Evolutionary conservation across 1,139 yeast species (phyloP), one percentile per base, ranked within the genome.

Genomic region (Debaryomycetaceae sp.): DNA sequence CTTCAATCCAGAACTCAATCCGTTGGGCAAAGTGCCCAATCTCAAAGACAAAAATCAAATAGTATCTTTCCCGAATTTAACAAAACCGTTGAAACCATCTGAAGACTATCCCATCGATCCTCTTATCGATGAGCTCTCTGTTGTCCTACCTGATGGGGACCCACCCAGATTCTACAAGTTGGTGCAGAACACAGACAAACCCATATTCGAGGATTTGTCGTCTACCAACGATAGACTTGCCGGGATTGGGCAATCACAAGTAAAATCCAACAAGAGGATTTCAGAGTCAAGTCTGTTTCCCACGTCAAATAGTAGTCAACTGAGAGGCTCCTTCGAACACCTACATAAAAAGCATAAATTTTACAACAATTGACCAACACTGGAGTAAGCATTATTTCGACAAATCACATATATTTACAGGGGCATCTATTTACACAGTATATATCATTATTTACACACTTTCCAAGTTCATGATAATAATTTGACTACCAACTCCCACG

Each of bases 401-500:
- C 20, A 17, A 17, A 17, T 2, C 20, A 17, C 20, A 17, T 17
- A 17, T 17, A 17, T 17, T 17, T 17, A 17, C 20, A 17, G 20
- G 20, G 20, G 20, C 20, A 17, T 17, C 31, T 27, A 27, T 27
- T 27, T 27, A 27, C 31, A 27, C 11, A 27, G 3, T 8, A 27
- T 27, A 27, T 27, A 27, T 27, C 31, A 27, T 11, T 27, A 27
- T 27, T 8, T 27, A 27, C 31, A 17, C 20, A 17, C 20, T 17
- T 4, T 27, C 4, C 11, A 11, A 13, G 7, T 17, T 55, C 50
- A 62, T 24, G 89, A 81, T 42, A 86, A 69, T 37, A 85, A 60
- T 49, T 86, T 78, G 38, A 93, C 90, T 42, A 95, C 88, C 40
- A 95, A 67, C 60, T 95, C 99, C 98, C 99, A 95, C 2, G 99